Evolutionary conservation across 1,284 basidiomycete genomes (phyloP).

Genomic region (Prillingera fragicola): DNA sequence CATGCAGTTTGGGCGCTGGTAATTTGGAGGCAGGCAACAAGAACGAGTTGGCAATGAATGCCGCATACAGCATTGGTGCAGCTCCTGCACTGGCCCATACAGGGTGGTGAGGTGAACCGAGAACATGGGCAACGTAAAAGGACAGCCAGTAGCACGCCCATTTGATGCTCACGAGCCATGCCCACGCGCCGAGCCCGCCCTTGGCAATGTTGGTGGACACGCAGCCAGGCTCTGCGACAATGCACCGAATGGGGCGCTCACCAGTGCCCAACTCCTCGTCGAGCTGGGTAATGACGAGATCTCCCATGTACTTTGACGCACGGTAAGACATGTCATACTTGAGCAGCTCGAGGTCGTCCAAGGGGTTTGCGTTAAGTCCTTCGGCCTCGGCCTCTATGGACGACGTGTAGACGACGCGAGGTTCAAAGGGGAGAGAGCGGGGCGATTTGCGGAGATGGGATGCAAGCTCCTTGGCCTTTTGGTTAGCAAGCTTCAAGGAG

Average conservation of each 20-base stretch:
- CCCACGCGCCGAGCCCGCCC: slow-evolving; percentile 28
- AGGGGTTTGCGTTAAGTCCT: slow-evolving; percentile 52
- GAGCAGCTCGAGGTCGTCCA: slow-evolving; percentile 65
- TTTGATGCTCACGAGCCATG: slow-evolving; percentile 53
- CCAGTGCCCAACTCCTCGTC: slow-evolving; percentile 50
- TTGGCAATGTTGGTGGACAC: slow-evolving; percentile 61
- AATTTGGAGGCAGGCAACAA: slow-evolving; percentile 23
- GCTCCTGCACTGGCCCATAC: slow-evolving; percentile 33
- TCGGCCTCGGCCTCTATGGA: slow-evolving; percentile 61
- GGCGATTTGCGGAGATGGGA: slow-evolving; percentile 41
- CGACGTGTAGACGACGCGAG: slow-evolving; percentile 74
- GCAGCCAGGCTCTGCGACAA: slow-evolving; percentile 68
- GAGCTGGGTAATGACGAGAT: slow-evolving; percentile 61
- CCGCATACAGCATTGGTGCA: slow-evolving; percentile 36
- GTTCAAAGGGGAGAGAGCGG: slow-evolving; percentile 44
- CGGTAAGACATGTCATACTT: slow-evolving; percentile 63
- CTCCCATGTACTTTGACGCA: slow-evolving; percentile 71
- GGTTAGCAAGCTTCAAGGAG: slow-evolving; percentile 3
- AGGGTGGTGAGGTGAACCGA: slow-evolving; percentile 40
- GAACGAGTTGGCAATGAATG: slow-evolving; percentile 28
- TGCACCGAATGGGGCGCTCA: slow-evolving; percentile 53
- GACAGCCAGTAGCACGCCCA: slow-evolving; percentile 56
- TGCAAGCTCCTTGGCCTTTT: slow-evolving; percentile 40
- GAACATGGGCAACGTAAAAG: slow-evolving; percentile 56
- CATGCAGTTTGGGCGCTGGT: slow-evolving; percentile 30